Percentiles rank a stretch among this genome's conserved stretches.
phyloP scores from a whole-genome alignment of 140 eudicot genomes.

The Oenanthe javanica region DNA sequence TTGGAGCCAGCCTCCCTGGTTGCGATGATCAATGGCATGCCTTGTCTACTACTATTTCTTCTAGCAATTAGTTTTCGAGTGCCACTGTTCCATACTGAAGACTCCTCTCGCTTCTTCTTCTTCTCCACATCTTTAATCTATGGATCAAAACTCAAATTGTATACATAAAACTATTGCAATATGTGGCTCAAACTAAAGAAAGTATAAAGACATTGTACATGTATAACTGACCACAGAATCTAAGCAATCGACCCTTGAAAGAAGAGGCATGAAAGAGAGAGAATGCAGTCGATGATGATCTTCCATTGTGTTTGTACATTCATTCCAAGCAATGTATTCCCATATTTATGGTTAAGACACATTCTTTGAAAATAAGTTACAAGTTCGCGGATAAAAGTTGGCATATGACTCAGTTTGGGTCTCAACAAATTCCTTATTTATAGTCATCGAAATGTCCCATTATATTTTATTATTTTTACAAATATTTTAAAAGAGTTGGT shows the following conservation, averaged over 20 bases:
- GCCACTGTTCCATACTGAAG: constrained; percentile 32
- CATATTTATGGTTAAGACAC: not conserved
- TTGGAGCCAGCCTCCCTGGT: constrained; percentile 32
- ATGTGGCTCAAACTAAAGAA: not conserved
- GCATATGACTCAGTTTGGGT: constrained; percentile 1
- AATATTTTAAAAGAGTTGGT: too few species aligned
- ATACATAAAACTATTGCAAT: not conserved
- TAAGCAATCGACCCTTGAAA: constrained; percentile 44
- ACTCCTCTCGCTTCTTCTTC: not conserved
- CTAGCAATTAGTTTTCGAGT: constrained; percentile 21
- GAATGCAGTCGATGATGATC: constrained; percentile 20
- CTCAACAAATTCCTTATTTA: not conserved
- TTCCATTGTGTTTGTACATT: not conserved
- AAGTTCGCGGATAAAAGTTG: not conserved
- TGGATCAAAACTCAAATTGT: not conserved
- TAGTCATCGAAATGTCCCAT: not conserved
- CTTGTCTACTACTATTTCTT: constrained; percentile 17
- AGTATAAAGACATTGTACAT: not conserved
- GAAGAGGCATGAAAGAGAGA: constrained; percentile 34
- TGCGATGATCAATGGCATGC: constrained; percentile 28
- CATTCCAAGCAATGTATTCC: not conserved
- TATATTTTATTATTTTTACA: too few species aligned
- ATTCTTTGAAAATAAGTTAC: not conserved
- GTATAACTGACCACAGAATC: constrained; percentile 44
- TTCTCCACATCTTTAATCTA: constrained; percentile 35